Conservation (phyloP, 805 yeast species). For the Jamesozyma spencerorum region DNA sequence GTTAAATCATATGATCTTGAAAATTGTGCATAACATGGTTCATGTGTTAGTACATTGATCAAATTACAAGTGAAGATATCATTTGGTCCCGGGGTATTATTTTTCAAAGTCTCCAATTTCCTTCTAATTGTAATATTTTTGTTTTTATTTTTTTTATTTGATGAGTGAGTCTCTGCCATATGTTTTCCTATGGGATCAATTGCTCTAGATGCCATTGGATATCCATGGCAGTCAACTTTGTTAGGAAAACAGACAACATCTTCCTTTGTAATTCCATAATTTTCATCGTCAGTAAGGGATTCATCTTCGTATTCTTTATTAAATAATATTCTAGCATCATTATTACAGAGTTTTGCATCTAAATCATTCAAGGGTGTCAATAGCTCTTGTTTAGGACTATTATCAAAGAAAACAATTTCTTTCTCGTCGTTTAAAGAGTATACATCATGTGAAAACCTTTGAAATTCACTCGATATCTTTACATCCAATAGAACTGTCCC, state of each 20-base stretch:
- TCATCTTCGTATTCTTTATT: constrained; percentile 23
- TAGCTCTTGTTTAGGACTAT: constrained; percentile 8
- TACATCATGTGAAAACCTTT: constrained; percentile 10
- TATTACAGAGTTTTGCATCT: constrained; percentile 13
- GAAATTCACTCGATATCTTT: constrained; percentile 10
- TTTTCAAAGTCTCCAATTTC: no score
- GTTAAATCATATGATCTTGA: constrained; percentile 90
- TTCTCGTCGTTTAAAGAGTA: constrained; percentile 14
- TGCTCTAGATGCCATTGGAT: no score
- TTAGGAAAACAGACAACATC: no score
- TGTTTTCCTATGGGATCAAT: no score
- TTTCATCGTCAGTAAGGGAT: constrained; percentile 7
- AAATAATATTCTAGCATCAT: constrained; percentile 21
- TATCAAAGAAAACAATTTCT: constrained; percentile 11
- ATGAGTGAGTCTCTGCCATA: no score
- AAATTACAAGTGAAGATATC: constrained; percentile 6
- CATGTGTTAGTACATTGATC: constrained; percentile 16
- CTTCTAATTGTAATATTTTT: no score
- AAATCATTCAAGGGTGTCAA: not conserved
- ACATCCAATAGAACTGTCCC: constrained; percentile 4
- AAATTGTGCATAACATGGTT: constrained; percentile 39
- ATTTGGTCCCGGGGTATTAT: not conserved
- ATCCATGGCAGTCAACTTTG: no score
- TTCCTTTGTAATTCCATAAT: no score
- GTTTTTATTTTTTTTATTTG: no score